Evolutionary conservation across 2,329 filamentous ascomycete genomes (phyloP).

Genomic region (Curvularia verruculosa): DNA sequence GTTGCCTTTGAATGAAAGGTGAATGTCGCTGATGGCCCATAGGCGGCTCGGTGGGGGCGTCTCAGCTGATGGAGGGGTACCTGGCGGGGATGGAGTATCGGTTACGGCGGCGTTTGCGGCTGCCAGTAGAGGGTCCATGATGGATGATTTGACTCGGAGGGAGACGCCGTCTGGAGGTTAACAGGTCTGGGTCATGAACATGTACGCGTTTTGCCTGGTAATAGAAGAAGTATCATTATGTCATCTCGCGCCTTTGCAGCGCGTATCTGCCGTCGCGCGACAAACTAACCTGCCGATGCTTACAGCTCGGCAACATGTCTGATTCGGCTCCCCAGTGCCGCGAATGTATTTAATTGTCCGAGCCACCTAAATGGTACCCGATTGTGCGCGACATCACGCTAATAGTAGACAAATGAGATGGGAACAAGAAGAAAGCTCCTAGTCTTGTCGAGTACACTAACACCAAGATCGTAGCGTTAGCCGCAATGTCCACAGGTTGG

Average conservation of each 20-base stretch:
- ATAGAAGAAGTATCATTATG: neutral
- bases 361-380: neutral
- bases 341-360: neutral
- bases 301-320: neutral
- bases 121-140: slow-evolving; percentile 35
- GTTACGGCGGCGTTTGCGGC: slow-evolving; percentile 22
- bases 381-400: neutral
- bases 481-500: neutral
- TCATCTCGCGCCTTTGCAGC: slow-evolving; percentile 2
- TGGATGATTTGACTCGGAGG: neutral
- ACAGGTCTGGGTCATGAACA: neutral
- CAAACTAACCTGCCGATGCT: neutral
- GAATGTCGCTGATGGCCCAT: slow-evolving; percentile 56
- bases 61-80: slow-evolving; percentile 16
- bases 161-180: neutral
- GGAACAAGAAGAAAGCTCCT: neutral
- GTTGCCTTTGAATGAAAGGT: slow-evolving; percentile 56
- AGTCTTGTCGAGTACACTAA: neutral
- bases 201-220: neutral
- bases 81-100: slow-evolving; percentile 12
- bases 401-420: neutral
- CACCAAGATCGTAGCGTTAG: neutral
- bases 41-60: slow-evolving; percentile 36
- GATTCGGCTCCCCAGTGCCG: slow-evolving; percentile 6
- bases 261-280: slow-evolving; percentile 4